A percentile compares a stretch with the other conserved stretches of the same genome.
phyloP scores from a whole-genome alignment of 108 stramenopile genomes.

The Thalassiosira profunda region DNA sequence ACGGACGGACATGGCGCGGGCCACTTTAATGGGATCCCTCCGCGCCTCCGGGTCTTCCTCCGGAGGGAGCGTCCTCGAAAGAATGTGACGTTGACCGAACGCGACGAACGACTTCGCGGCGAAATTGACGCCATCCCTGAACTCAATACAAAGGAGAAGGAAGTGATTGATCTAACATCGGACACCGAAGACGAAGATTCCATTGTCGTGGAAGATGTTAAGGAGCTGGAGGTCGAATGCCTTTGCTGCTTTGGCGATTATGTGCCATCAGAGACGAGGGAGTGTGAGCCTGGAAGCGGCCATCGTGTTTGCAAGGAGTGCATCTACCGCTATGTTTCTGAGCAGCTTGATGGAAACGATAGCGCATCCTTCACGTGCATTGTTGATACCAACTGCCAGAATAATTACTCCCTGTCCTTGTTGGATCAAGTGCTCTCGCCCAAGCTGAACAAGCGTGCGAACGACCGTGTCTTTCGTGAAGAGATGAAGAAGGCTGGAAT shows the following conservation, averaged over 20 bases:
- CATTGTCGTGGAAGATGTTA: conserved; percentile 13
- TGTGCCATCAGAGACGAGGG: neutral
- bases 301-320: conserved; percentile 20
- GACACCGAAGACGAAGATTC: conserved; percentile 13
- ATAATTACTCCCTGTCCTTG: conserved; percentile 4
- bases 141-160: neutral
- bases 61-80: neutral
- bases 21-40: neutral
- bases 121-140: conserved; percentile 13
- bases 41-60: neutral
- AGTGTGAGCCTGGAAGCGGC: conserved; percentile 2
- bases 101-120: neutral
- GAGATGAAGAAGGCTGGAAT: conserved; percentile 12
- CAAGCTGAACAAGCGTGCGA: conserved; percentile 12
- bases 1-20: neutral
- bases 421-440: conserved; percentile 12
- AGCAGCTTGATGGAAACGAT: conserved; percentile 18
- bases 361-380: conserved; percentile 22
- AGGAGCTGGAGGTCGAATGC: conserved; percentile 11
- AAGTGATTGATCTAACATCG: conserved; percentile 9
- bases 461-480: conserved; percentile 5
- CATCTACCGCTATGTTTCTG: conserved; percentile 23
- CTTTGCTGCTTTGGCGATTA: conserved; percentile 24
- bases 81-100: neutral
- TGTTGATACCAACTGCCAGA: neutral